Base-by-base conservation (phyloP, 202 grass and related monocot species). In the Elaeis oleifera region DNA sequence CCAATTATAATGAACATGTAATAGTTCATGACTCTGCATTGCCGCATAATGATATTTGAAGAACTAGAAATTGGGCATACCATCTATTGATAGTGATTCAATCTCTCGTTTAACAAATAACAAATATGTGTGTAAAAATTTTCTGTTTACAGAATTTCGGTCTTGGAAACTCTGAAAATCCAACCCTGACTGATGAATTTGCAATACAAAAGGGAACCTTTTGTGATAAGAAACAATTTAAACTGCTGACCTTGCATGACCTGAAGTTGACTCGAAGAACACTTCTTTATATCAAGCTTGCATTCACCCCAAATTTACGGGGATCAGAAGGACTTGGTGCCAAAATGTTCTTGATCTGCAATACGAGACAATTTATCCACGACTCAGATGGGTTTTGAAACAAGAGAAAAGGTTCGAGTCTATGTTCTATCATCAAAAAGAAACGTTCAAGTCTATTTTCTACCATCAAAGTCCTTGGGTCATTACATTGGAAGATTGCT, bases 261-360 rank as follows among this genome's bases (percentile, higher is more conserved):
- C 55, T 74, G 57, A 54, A 90, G 76, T 64, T 90, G 79, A 2
- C 39, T 23, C 2, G 61, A 55, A 24, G 82, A 79, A 61, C 87
- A 90, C 31, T 80, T 64, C 0, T 60, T 65, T 68, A 83, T 90
- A 21, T 90, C 61, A 48, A 77, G 51, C 68, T 85, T 90, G 72
- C 86, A 90, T 29, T 57, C 66, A 23, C 25, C 52, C 87, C 87
- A 90, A 59, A 55, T 23, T 67, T 72, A 1, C 22, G 65, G 73
- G 32, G 76, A 68, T 85, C 87, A 11, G 87, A 76, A 27, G 63
- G 57, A 61, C 82, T 73, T 13, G 87, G 87, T 22, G 56, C 51
- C 9, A 63, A 24, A 18, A 72, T 72, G 50, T 62, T 72, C 49
- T 72, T 72, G 23, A 72, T 61, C 70, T 72, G 58, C 18, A 53